These are phyloP conservation scores for Termitomyces heimii DNA, from an alignment of 768 basidiomycete species.

Conservation along the genomic window DNA sequence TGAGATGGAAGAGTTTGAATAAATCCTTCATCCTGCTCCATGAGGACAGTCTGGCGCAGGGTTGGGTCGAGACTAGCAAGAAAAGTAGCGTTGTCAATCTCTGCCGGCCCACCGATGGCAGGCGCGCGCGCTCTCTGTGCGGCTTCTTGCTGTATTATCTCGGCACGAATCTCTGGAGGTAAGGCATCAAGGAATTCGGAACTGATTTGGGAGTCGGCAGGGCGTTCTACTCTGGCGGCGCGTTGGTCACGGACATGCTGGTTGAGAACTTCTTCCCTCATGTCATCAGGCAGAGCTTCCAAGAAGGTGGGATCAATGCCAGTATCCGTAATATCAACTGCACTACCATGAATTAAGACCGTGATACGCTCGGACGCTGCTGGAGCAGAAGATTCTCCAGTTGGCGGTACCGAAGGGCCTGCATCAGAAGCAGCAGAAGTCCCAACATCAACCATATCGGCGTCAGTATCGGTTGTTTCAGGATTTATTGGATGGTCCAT, in stretches of 20 bases:
- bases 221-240: conserved; percentile 67
- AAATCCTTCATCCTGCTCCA: conserved; percentile 85
- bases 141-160: conserved; percentile 94
- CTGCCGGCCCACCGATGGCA: conserved; percentile 46
- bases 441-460: conserved; percentile 27
- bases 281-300: conserved; percentile 96
- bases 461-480: conserved; percentile 27
- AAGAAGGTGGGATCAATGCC: conserved; percentile 98
- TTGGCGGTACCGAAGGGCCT: conserved; percentile 14
- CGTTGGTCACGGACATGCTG: conserved; percentile 94
- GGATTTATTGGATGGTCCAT: conserved; percentile 25
- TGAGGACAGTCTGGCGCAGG: conserved; percentile 83
- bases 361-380: conserved; percentile 61
- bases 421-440: conserved; percentile 24
- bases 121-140: conserved; percentile 70
- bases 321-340: conserved; percentile 96
- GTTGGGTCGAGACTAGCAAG: conserved; percentile 88
- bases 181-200: conserved; percentile 94
- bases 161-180: conserved; percentile 93
- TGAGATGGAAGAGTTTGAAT: conserved; percentile 77
- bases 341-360: conserved; percentile 85
- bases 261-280: conserved; percentile 96
- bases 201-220: conserved; percentile 84
- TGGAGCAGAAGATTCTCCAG: conserved; percentile 18
- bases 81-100: conserved; percentile 87